phyloP scores from a whole-genome alignment of 306 rosid genomes.

The Acacia acuminata region DNA sequence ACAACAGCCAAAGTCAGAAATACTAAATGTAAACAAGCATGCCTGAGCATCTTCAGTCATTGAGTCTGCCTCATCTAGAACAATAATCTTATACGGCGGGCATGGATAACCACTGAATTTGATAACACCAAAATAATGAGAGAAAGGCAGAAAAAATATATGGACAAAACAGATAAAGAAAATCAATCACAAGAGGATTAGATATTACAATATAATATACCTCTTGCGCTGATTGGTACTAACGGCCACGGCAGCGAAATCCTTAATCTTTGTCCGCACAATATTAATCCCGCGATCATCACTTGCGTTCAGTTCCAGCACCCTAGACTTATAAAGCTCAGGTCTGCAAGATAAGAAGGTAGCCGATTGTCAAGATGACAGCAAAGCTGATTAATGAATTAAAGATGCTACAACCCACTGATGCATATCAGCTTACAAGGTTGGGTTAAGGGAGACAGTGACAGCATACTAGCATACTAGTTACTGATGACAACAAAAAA shows the following conservation, averaged over 20 bases:
- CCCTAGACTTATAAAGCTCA: conserved; percentile 87
- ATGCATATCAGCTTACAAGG: not conserved
- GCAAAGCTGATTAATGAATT: not conserved
- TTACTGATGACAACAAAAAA: not conserved
- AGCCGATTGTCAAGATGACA: not conserved
- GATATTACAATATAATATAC: conserved; percentile 35
- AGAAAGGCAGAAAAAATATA: not conserved
- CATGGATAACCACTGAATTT: conserved; percentile 75
- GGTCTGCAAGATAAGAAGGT: conserved; percentile 50
- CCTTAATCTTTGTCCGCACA: conserved; percentile 89
- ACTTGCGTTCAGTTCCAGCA: conserved; percentile 94
- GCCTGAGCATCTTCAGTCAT: conserved; percentile 99
- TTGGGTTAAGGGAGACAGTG: not conserved
- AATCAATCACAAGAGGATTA: not conserved
- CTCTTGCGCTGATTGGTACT: conserved; percentile 53
- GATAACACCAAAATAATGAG: conserved; percentile 3
- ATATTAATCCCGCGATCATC: conserved; percentile 96
- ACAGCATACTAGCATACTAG: not conserved
- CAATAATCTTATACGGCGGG: conserved; percentile 89
- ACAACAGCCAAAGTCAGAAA: not conserved
- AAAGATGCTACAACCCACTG: not conserved
- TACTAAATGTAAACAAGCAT: conserved; percentile 23
- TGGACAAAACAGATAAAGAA: not conserved
- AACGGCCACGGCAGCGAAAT: conserved; percentile 89
- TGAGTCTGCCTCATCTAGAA: conserved; percentile 96